Base-by-base conservation (phyloP, 495 filamentous ascomycete species). In the Aspergillus nidulans region DNA sequence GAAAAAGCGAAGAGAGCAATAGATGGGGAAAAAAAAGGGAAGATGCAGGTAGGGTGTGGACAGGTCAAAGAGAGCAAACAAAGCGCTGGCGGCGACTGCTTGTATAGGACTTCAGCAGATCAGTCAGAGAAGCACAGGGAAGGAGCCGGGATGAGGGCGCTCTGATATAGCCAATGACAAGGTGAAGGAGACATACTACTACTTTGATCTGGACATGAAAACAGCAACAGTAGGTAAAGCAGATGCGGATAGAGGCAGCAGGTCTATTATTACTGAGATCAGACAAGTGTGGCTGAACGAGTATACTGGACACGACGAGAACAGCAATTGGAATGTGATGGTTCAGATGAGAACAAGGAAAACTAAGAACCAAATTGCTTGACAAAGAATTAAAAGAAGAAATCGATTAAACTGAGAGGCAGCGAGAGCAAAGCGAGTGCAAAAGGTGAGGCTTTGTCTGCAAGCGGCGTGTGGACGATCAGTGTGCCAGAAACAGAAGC, bases 141-240 rank as follows among this genome's bases (percentile, higher is more conserved):
- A 56, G 45, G 45, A 43, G 26, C 21, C 46, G 32, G 45, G 45
- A 49, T 24, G 38, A 49, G 20, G 36, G 18, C 39, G 38, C 7
- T 25, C 26, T 56, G 53, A 56, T 56, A 56, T 49, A 56, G 36
- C 53, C 53, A 56, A 56, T 56, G 41, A 44, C 19, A n/a, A 25
- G 28, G 20, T 56, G 45, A 38, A 44, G 46, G 41, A 49, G 46
- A 25, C 53, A 56, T 56, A 36, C 45, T 56, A 32, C 36, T 55
- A 49, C 30, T 19, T 23, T 55, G 44, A 2, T 24, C 18, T 43
- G 24, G 20, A 28, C n/a, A 52, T 42, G 21, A 52, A 52, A 41
- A 15, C 36, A 38, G 49, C 3, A 25, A 16, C 36, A 40, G 34
- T 15, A 24, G 20, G 3, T 36, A 23, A 21, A 49, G 16, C 30